These are phyloP conservation scores for Moesziomyces globuligerus DNA, from an alignment of 1,284 basidiomycete species.

Conservation along the genomic window DNA sequence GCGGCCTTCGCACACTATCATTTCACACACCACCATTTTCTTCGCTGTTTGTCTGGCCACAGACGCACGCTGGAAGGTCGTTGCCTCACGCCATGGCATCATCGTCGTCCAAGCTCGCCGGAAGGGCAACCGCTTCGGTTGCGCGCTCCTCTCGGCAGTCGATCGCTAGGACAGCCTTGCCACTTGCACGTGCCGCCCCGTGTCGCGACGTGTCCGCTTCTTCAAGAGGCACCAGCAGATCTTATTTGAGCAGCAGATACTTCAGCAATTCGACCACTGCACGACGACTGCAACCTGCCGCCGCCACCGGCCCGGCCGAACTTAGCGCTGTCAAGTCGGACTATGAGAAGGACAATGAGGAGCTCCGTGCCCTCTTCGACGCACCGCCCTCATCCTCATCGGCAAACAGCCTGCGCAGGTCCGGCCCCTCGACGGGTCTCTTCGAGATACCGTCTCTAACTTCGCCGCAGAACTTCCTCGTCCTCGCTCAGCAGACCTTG, in stretches of 20 bases:
- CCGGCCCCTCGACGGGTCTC: slow-evolving; percentile 48
- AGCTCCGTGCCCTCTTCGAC: slow-evolving; percentile 49
- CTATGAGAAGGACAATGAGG: slow-evolving; percentile 48
- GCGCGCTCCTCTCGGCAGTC: slow-evolving; percentile 16
- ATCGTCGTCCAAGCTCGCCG: slow-evolving; percentile 15
- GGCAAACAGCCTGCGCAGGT: slow-evolving; percentile 17
- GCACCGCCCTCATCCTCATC: slow-evolving; percentile 43
- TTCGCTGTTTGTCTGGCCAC: too few species aligned
- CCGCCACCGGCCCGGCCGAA: slow-evolving; percentile 6
- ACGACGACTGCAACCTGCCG: slow-evolving; percentile 14
- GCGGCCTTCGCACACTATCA: too few species aligned
- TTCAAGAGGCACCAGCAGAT: not conserved
- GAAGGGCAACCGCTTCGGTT: slow-evolving; percentile 15
- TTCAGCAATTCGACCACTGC: slow-evolving; percentile 10
- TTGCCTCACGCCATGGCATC: slow-evolving; percentile 2
- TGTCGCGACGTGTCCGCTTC: not conserved
- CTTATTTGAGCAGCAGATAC: not conserved
- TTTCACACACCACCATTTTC: not conserved
- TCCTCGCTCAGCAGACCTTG: slow-evolving; percentile 58
- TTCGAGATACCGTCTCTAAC: slow-evolving; percentile 58
- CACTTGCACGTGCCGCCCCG: slow-evolving; percentile 3
- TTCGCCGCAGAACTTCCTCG: slow-evolving; percentile 50
- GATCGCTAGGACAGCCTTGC: slow-evolving; percentile 2
- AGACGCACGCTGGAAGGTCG: slow-evolving; percentile 1
- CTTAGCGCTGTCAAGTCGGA: slow-evolving; percentile 6